These are phyloP conservation scores for Eucalyptus urophylla DNA, from an alignment of 345 rosid genomes.

Conservation along the genomic window DNA sequence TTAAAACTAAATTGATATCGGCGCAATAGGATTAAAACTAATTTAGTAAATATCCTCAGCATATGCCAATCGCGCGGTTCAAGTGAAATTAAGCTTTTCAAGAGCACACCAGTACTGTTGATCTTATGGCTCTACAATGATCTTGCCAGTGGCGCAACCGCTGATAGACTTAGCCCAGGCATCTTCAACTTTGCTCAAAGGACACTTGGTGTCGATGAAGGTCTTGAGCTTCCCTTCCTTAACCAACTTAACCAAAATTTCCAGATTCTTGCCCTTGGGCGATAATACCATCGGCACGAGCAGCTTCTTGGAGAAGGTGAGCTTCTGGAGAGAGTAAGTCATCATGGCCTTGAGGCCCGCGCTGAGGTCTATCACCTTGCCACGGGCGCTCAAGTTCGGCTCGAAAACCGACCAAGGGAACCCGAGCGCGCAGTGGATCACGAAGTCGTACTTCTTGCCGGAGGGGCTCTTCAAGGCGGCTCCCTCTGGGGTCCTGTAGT, in stretches of 20 bases:
- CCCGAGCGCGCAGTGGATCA: conserved; percentile 47
- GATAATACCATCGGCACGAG: conserved; percentile 32
- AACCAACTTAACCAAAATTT: conserved; percentile 30
- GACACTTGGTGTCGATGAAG: conserved; percentile 40
- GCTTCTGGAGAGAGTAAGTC: conserved; percentile 31
- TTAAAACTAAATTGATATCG: fast-evolving
- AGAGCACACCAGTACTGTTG: not conserved
- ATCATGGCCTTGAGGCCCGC: conserved; percentile 28
- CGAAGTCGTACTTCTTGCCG: conserved; percentile 62
- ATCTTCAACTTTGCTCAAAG: conserved; percentile 56
- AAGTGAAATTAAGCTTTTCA: not conserved
- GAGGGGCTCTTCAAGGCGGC: conserved; percentile 61
- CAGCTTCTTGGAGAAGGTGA: conserved; percentile 60
- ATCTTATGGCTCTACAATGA: conserved; percentile 42
- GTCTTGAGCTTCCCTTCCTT: conserved; percentile 60
- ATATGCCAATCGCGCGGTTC: not conserved
- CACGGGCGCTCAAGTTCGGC: conserved; percentile 42
- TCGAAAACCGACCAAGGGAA: conserved; percentile 63
- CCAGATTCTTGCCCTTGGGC: conserved; percentile 38
- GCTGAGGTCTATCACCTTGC: conserved; percentile 56
- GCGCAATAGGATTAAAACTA: not conserved
- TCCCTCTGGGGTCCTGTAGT: conserved; percentile 74
- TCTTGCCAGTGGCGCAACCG: conserved; percentile 77
- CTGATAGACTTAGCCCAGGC: conserved; percentile 61
- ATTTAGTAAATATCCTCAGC: not conserved